phyloP scores from a whole-genome alignment of 495 filamentous ascomycete species.

The Hyaloscypha finlandica region DNA sequence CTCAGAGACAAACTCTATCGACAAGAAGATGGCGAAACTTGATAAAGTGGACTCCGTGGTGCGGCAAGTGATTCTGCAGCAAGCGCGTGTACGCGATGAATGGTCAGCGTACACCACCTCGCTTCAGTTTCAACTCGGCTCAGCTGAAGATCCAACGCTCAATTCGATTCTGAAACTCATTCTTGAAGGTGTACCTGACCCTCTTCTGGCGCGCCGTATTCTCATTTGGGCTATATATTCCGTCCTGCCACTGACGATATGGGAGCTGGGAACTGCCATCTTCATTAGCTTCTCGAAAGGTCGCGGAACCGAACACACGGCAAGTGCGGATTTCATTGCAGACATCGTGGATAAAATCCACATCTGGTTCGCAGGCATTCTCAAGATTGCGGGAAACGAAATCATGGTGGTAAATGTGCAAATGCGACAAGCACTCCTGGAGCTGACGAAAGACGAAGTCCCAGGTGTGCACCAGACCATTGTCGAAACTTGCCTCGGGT shows the following conservation, averaged over 20 bases:
- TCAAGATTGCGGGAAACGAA: neutral
- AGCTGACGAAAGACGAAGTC: neutral
- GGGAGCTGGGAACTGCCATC: conserved; percentile 7
- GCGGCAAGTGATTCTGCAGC: conserved; percentile 2
- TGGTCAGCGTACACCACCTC: neutral
- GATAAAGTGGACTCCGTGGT: neutral
- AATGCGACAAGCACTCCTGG: conserved; percentile 4
- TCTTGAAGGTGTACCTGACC: neutral
- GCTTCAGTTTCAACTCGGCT: conserved; percentile 1
- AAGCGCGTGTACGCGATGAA: neutral
- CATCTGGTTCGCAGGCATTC: conserved; percentile 2
- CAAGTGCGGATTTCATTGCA: conserved; percentile 1
- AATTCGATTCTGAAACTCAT: neutral
- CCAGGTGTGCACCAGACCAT: neutral
- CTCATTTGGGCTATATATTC: conserved; percentile 6
- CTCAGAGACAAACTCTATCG: neutral
- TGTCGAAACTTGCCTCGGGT: neutral
- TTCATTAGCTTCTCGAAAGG: neutral
- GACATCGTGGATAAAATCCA: neutral
- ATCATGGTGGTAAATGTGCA: neutral
- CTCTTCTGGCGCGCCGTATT: neutral
- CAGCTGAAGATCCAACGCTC: neutral
- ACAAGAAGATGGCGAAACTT: neutral
- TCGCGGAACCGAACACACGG: neutral
- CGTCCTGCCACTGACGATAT: conserved; percentile 1